These are phyloP conservation scores for Ochetophila trinervis DNA, from an alignment of 306 rosid genomes.

Conservation along the genomic window DNA sequence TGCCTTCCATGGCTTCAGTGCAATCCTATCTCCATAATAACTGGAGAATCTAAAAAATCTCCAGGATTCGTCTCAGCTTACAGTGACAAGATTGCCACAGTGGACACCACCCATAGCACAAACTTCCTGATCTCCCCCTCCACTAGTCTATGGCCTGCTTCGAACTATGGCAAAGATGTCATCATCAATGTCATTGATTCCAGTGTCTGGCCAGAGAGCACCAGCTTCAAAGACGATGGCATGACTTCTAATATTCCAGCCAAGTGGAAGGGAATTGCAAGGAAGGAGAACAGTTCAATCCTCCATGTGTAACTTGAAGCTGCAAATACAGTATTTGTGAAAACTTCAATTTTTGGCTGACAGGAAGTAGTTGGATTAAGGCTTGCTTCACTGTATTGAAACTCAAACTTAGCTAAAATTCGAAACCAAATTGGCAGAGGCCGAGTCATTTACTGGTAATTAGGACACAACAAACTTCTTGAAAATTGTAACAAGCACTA, in stretches of 20 bases:
- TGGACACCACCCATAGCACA: too few species aligned
- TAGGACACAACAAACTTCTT: too few species aligned
- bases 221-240: slow-evolving; percentile 26
- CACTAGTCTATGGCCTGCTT: too few species aligned
- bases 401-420: too few species aligned
- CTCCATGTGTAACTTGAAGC: slow-evolving; percentile 25
- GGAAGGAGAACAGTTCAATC: slow-evolving; percentile 24
- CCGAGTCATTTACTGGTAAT: too few species aligned
- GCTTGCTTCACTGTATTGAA: too few species aligned
- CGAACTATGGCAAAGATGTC: slow-evolving; percentile 23
- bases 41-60: slow-evolving; percentile 12
- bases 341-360: too few species aligned
- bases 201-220: slow-evolving; percentile 31
- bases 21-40: slow-evolving; percentile 13
- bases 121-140: too few species aligned
- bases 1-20: slow-evolving; percentile 34
- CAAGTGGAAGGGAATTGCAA: slow-evolving; percentile 32
- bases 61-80: slow-evolving; percentile 24
- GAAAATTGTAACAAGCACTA: too few species aligned
- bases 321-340: too few species aligned
- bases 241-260: slow-evolving; percentile 18
- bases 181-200: slow-evolving; percentile 26
- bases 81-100: slow-evolving; percentile 4
- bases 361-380: too few species aligned
- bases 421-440: too few species aligned